Percentiles rank a stretch among this genome's conserved stretches.
These are phyloP conservation scores for Globisporangium camurandrum DNA, from an alignment of 352 stramenopile species.

Conservation along the genomic window DNA sequence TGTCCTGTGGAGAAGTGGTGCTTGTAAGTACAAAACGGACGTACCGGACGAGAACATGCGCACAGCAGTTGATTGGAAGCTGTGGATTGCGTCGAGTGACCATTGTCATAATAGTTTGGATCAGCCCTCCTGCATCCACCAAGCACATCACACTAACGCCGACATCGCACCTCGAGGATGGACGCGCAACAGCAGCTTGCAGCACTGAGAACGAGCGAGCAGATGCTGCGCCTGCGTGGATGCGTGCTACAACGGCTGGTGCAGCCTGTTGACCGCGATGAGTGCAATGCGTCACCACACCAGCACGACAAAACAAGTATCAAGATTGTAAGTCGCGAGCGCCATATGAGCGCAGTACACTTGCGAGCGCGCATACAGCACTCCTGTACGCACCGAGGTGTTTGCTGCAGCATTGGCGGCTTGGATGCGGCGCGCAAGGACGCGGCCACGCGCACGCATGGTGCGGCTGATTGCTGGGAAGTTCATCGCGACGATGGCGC, in stretches of 20 bases:
- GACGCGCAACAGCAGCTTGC: conserved; percentile 11
- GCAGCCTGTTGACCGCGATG: conserved; percentile 2
- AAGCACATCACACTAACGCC: neutral
- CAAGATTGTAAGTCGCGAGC: no score
- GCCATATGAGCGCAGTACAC: no score
- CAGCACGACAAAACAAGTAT: no score
- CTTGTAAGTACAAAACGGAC: no score
- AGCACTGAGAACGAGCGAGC: conserved; percentile 20
- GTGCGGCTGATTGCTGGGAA: conserved; percentile 17
- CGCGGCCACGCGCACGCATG: conserved; percentile 24
- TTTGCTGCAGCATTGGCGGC: conserved; percentile 8
- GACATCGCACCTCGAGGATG: conserved; percentile 5
- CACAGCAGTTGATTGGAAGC: conserved; percentile 13
- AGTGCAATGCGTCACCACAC: no score
- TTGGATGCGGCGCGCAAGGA: conserved; percentile 14
- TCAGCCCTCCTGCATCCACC: no score
- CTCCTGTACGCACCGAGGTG: conserved; percentile 6
- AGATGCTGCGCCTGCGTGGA: conserved; percentile 4
- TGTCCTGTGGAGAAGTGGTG: no score
- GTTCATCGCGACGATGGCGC: conserved; percentile 1
- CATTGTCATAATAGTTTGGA: no score
- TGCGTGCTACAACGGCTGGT: conserved; percentile 7
- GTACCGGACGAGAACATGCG: conserved; percentile 43
- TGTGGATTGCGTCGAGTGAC: no score
- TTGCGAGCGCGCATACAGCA: no score